Percentiles rank a stretch among this genome's conserved stretches.
phyloP scores from a whole-genome alignment of 2,329 filamentous ascomycete genomes.

The Aureobasidium sp. region DNA sequence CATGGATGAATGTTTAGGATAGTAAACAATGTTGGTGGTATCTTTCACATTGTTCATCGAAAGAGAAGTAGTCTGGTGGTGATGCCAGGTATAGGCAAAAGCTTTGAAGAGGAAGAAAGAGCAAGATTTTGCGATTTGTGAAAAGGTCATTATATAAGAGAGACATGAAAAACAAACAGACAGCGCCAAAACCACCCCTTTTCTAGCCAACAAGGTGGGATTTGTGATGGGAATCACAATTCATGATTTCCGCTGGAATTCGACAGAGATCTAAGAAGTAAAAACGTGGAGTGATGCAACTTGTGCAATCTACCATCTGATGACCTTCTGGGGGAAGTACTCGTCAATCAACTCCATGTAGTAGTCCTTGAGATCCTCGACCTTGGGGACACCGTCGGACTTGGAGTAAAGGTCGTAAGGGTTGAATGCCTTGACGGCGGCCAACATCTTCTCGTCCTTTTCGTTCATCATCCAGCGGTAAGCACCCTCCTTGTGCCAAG shows the following conservation, averaged over 20 bases:
- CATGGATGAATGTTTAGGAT: too few species aligned
- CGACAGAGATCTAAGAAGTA: not conserved
- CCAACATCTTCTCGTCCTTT: slow-evolving; percentile 70
- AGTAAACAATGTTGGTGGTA: too few species aligned
- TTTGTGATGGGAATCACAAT: not conserved
- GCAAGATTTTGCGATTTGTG: not conserved
- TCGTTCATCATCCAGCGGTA: slow-evolving; percentile 77
- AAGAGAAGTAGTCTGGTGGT: too few species aligned
- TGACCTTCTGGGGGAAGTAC: slow-evolving; percentile 53
- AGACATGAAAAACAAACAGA: not conserved
- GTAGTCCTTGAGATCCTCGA: slow-evolving; percentile 70
- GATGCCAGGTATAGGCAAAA: too few species aligned
- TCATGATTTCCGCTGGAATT: not conserved
- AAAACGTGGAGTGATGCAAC: too few species aligned
- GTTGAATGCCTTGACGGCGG: slow-evolving; percentile 78
- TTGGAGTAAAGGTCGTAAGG: slow-evolving; percentile 90
- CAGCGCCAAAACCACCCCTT: not conserved
- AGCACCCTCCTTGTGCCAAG: slow-evolving; percentile 76
- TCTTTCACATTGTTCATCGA: too few species aligned
- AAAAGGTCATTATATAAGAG: not conserved
- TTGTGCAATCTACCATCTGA: slow-evolving; percentile 64
- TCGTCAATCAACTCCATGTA: slow-evolving; percentile 67
- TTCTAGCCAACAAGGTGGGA: not conserved
- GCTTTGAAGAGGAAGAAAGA: not conserved
- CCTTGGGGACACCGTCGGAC: slow-evolving; percentile 69